A percentile compares a stretch with the other conserved stretches of the same genome.
phyloP scores from a whole-genome alignment of 2,329 filamentous ascomycete species.

The Coniochaeta prunicola region DNA sequence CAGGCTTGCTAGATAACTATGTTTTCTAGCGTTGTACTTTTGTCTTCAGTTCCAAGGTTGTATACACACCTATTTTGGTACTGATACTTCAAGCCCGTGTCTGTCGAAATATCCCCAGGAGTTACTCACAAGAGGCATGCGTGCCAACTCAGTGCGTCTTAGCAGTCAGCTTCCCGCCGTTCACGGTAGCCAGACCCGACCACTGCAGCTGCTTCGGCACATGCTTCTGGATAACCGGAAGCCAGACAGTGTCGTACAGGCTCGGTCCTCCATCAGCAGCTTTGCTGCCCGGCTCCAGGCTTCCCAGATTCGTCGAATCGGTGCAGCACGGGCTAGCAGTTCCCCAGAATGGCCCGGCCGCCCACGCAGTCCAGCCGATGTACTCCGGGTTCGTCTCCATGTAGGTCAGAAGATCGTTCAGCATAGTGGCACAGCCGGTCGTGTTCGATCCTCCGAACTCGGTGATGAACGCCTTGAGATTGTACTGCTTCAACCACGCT shows the following conservation, averaged over 20 bases:
- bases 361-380: slow-evolving; percentile 45
- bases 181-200: slow-evolving; percentile 22
- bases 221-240: slow-evolving; percentile 33
- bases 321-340: slow-evolving; percentile 27
- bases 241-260: slow-evolving; percentile 38
- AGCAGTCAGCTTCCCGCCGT: slow-evolving; percentile 5
- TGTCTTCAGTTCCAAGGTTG: no score
- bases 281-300: slow-evolving; percentile 37
- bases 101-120: no score
- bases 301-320: slow-evolving; percentile 31
- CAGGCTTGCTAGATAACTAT: no score
- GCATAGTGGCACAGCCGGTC: slow-evolving; percentile 30
- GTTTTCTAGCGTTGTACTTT: no score
- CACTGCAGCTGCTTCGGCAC: slow-evolving; percentile 32
- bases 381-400: slow-evolving; percentile 38
- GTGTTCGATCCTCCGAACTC: slow-evolving; percentile 41
- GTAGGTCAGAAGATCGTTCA: slow-evolving; percentile 34
- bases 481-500: slow-evolving; percentile 34
- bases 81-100: no score
- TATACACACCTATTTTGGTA: no score
- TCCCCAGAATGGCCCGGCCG: slow-evolving; percentile 41
- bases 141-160: not conserved
- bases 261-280: slow-evolving; percentile 33
- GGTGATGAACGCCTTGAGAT: slow-evolving; percentile 40
- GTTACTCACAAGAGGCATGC: no score